Evolutionary conservation across 306 rosid species (phyloP).

Genomic region (Prunus armeniaca): DNA sequence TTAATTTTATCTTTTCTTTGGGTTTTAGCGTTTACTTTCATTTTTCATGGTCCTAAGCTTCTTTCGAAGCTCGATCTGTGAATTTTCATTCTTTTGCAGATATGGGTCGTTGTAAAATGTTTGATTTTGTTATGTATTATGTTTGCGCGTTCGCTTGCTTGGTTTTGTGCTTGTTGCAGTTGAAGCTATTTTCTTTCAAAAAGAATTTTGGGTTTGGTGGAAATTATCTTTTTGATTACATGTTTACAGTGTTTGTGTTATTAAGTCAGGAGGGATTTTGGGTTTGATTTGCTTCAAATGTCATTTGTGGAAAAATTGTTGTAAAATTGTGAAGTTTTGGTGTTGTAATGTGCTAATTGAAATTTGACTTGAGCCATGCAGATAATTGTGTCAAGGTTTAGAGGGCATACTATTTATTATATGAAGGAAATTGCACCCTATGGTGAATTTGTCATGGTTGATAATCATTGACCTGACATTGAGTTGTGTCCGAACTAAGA

Average conservation of each 20-base stretch:
- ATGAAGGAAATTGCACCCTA: not conserved
- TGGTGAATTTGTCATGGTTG: not conserved
- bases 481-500: not conserved
- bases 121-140: not conserved
- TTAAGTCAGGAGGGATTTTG: not conserved
- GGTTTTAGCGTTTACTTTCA: not conserved
- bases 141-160: not conserved
- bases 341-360: not conserved
- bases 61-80: constrained; percentile 35
- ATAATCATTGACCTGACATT: not conserved
- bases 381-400: not conserved
- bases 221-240: not conserved
- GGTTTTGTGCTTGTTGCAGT: not conserved
- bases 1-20: not conserved
- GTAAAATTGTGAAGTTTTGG: not conserved
- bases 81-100: not conserved
- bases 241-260: not conserved
- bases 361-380: not conserved
- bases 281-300: not conserved
- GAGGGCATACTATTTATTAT: not conserved
- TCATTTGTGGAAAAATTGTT: not conserved
- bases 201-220: not conserved
- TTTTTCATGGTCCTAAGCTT: constrained; percentile 5
- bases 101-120: not conserved
- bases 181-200: not conserved